A percentile compares a stretch with the other conserved stretches of the same genome.
Evolutionary conservation across 768 basidiomycete species (phyloP).

Genomic region (Macrolepiota fuliginosa): DNA sequence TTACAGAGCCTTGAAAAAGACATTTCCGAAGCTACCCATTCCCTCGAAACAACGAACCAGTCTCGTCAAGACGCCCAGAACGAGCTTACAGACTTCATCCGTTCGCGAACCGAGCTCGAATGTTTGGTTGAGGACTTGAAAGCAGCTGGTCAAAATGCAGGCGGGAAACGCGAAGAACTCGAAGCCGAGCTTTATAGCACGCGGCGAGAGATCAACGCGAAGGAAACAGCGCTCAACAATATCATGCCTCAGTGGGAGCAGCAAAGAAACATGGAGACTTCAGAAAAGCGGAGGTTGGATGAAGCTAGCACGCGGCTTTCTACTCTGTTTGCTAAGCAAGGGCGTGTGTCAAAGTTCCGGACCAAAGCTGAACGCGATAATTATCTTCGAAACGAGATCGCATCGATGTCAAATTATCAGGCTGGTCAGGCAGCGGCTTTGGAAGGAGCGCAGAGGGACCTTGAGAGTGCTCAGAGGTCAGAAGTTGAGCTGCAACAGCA

Average conservation of each 20-base stretch:
- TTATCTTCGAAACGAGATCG: constrained; percentile 79
- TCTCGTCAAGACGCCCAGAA: constrained; percentile 74
- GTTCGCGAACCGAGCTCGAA: constrained; percentile 81
- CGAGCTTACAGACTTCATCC: constrained; percentile 85
- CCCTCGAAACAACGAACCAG: constrained; percentile 64
- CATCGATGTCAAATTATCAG: constrained; percentile 61
- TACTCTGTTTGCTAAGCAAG: constrained; percentile 86
- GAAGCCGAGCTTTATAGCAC: constrained; percentile 64
- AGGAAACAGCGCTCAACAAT: constrained; percentile 59
- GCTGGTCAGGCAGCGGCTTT: constrained; percentile 55
- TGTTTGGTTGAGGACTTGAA: constrained; percentile 80
- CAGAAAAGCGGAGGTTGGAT: constrained; percentile 69
- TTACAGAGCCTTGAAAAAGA: constrained; percentile 68
- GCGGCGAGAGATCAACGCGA: constrained; percentile 57
- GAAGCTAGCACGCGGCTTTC: constrained; percentile 68
- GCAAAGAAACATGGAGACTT: constrained; percentile 44
- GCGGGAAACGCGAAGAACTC: constrained; percentile 60
- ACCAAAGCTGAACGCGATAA: constrained; percentile 82
- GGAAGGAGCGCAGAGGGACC: constrained; percentile 48
- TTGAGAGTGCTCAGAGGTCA: constrained; percentile 44
- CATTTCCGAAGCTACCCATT: constrained; percentile 68
- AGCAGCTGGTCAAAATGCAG: constrained; percentile 59
- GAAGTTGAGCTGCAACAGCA: constrained; percentile 57
- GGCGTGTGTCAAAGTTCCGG: constrained; percentile 80
- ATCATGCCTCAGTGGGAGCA: constrained; percentile 72